A percentile compares a stretch with the other conserved stretches of the same genome.
Conservation (phyloP, 805 yeast genomes). For the Yamadazyma ubonensis region DNA sequence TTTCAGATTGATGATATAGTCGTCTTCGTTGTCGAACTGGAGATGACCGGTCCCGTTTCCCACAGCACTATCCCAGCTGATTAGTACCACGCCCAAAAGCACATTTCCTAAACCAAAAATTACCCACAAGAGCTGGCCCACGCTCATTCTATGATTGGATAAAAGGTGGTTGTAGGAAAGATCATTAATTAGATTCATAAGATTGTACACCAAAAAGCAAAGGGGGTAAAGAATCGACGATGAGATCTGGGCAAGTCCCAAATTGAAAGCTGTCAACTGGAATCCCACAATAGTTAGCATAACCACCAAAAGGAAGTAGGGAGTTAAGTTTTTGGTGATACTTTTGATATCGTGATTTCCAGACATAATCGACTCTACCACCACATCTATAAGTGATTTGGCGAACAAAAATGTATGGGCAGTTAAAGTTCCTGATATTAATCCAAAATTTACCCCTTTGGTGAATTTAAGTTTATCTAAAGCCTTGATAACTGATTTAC, state of each 20-base stretch:
- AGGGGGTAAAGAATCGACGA: conserved; percentile 82
- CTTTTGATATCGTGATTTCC: conserved; percentile 21
- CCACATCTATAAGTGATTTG: conserved; percentile 74
- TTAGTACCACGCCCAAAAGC: conserved; percentile 64
- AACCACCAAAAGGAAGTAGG: conserved; percentile 44
- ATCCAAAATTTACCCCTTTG: conserved; percentile 65
- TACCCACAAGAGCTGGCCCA: conserved; percentile 50
- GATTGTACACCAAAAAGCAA: conserved; percentile 79
- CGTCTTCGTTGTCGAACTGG: conserved; percentile 12
- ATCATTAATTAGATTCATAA: conserved; percentile 51
- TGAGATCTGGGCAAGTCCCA: conserved; percentile 66
- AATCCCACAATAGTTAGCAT: conserved; percentile 65
- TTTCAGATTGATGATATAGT: conserved; percentile 15
- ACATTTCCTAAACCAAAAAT: conserved; percentile 49
- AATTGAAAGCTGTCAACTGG: conserved; percentile 71
- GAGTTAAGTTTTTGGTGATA: conserved; percentile 25
- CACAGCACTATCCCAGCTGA: conserved; percentile 54
- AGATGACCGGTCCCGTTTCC: not conserved
- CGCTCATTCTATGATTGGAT: conserved; percentile 37
- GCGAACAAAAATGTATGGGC: conserved; percentile 86
- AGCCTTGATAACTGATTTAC: conserved; percentile 9
- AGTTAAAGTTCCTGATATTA: conserved; percentile 71
- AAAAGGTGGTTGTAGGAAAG: conserved; percentile 61
- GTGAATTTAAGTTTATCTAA: conserved; percentile 28
- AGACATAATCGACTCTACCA: conserved; percentile 45